Percentiles rank a stretch among this genome's conserved stretches.
These are phyloP conservation scores for Ceratocystiopsis sp. DNA, from an alignment of 2,329 filamentous ascomycete species.

Conservation along the genomic window DNA sequence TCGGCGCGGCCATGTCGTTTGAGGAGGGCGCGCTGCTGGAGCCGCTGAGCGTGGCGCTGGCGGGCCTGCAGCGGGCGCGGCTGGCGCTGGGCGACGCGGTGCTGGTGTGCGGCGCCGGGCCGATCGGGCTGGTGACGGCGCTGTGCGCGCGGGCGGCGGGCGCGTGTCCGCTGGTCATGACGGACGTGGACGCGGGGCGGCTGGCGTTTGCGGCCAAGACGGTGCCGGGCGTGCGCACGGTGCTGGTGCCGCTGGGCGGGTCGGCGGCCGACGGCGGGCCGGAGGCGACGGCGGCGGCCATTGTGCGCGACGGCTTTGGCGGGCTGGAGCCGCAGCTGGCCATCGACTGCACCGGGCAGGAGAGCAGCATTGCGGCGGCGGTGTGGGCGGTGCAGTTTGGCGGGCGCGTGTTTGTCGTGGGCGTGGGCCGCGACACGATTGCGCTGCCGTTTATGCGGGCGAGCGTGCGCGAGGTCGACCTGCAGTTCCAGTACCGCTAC, in stretches of 20 bases:
- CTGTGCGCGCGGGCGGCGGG: conserved; percentile 75
- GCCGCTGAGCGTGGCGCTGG: conserved; percentile 75
- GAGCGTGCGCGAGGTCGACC: conserved; percentile 78
- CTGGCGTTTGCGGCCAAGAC: conserved; percentile 73
- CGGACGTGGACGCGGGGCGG: conserved; percentile 79
- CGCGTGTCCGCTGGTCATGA: conserved; percentile 80
- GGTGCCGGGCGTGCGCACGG: conserved; percentile 61
- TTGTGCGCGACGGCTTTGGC: conserved; percentile 50
- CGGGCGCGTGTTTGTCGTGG: conserved; percentile 92
- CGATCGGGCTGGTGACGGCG: conserved; percentile 80
- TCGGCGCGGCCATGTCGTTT: conserved; percentile 66
- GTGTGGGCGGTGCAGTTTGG: conserved; percentile 90
- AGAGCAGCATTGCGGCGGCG: conserved; percentile 69
- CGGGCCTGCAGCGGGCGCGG: conserved; percentile 68
- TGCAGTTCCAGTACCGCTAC: conserved; percentile 95
- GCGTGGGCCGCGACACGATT: conserved; percentile 90
- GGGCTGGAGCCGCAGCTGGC: conserved; percentile 66
- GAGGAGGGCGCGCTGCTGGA: conserved; percentile 86
- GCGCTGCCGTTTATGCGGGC: conserved; percentile 89
- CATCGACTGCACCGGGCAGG: conserved; percentile 89
- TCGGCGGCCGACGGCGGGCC: conserved; percentile 26
- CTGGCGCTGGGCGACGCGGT: conserved; percentile 74
- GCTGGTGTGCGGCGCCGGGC: conserved; percentile 80
- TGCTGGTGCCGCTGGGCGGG: conserved; percentile 44
- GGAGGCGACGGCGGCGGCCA: conserved; percentile 53